Evolutionary conservation across 495 filamentous ascomycete genomes (phyloP).

Genomic region (Tuber magnatum): DNA sequence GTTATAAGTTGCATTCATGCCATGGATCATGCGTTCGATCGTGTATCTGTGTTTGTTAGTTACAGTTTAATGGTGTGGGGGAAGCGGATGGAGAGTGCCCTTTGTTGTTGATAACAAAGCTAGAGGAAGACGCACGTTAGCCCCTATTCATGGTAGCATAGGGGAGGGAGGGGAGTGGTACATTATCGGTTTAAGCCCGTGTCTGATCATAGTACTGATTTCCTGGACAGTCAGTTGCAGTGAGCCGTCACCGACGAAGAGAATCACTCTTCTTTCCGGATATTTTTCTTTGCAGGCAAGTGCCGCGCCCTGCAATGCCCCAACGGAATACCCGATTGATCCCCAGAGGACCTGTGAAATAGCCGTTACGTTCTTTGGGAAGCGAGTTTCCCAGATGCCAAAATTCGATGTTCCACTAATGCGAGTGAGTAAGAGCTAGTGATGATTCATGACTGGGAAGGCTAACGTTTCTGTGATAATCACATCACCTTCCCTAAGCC

Average conservation of each 20-base stretch:
- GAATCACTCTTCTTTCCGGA: conserved; percentile 55
- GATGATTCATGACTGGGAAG: neutral
- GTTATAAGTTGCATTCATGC: conserved; percentile 71
- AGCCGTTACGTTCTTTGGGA: conserved; percentile 65
- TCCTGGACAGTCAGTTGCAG: conserved; percentile 82
- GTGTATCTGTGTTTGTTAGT: conserved; percentile 43
- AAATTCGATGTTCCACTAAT: conserved; percentile 70
- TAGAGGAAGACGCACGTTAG: conserved; percentile 36
- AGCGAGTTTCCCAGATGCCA: conserved; percentile 80
- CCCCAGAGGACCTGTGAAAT: conserved; percentile 86
- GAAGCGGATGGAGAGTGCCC: conserved; percentile 46
- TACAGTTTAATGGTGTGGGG: neutral
- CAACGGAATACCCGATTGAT: conserved; percentile 75
- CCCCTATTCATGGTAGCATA: conserved; percentile 1
- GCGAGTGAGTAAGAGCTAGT: conserved; percentile 3
- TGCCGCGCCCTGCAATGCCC: conserved; percentile 68
- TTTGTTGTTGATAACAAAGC: conserved; percentile 69
- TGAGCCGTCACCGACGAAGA: conserved; percentile 84
- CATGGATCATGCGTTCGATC: conserved; percentile 69
- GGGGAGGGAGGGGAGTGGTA: conserved; percentile 42
- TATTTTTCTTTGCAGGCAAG: conserved; percentile 57
- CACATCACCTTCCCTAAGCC: conserved; percentile 67
- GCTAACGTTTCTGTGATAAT: conserved; percentile 69
- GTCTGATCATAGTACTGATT: conserved; percentile 74
- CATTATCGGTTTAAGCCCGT: conserved; percentile 71